A percentile compares a stretch with the other conserved stretches of the same genome.
Evolutionary conservation across 2,329 filamentous ascomycete species (phyloP).

Genomic region (Pseudogymnoascus sp.): DNA sequence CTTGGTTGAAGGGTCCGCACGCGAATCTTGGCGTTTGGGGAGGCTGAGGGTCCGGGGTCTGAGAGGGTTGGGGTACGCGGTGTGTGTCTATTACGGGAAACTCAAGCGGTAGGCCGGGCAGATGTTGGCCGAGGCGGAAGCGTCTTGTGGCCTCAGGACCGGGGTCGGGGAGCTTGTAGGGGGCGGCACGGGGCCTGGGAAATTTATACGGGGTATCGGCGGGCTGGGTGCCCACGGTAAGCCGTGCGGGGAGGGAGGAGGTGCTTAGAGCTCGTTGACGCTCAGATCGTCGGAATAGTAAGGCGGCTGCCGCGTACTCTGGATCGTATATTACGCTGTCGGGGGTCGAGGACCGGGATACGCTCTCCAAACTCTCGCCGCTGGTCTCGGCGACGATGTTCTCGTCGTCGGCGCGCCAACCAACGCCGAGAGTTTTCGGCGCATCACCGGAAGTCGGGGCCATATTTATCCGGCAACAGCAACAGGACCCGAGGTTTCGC

Average conservation of each 20-base stretch:
- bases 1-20: neutral
- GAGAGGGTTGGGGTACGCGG: neutral
- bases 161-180: neutral
- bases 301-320: neutral
- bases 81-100: neutral
- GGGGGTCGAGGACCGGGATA: neutral
- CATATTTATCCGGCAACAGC: neutral
- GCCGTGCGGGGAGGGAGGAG: neutral
- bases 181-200: neutral
- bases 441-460: neutral
- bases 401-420: neutral
- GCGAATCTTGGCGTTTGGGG: conserved; percentile 3
- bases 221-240: neutral
- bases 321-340: neutral
- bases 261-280: neutral
- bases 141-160: neutral
- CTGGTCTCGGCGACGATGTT: neutral
- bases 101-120: neutral
- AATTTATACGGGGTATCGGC: neutral
- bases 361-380: neutral
- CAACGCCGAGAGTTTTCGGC: neutral
- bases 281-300: neutral
- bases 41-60: neutral
- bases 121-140: neutral
- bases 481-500: neutral